Evolutionary conservation across 257 asterid species (phyloP).

Genomic region (Solanum rostratum): DNA sequence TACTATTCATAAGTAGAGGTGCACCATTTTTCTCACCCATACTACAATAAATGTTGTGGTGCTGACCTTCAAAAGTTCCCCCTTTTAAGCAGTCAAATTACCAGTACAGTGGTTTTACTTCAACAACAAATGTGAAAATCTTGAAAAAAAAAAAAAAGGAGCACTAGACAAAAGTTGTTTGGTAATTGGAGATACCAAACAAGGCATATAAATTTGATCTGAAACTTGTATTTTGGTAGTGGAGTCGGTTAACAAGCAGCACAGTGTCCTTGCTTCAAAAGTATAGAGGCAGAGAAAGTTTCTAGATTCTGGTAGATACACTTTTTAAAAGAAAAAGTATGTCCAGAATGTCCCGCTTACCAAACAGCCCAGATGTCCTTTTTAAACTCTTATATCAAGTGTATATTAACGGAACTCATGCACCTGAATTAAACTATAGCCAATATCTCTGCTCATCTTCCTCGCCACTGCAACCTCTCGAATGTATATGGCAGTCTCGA

Average conservation of each 20-base stretch:
- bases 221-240: neutral
- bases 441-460: slow-evolving; percentile 35
- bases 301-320: neutral
- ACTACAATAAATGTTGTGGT: neutral
- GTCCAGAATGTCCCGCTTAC: neutral
- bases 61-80: neutral
- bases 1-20: slow-evolving; percentile 21
- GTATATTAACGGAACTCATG: slow-evolving; percentile 3
- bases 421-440: slow-evolving; percentile 37
- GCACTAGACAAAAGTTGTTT: neutral
- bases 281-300: neutral
- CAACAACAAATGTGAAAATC: neutral
- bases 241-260: neutral
- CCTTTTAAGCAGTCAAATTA: neutral
- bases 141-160: neutral
- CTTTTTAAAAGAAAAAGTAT: neutral
- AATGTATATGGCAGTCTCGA: slow-evolving; percentile 21
- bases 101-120: neutral
- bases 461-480: slow-evolving; percentile 38
- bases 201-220: neutral
- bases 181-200: neutral
- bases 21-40: neutral
- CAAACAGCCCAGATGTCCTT: neutral
- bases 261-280: neutral
- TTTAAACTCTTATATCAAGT: neutral